Base-by-base conservation (phyloP, 2,329 filamentous ascomycete genomes). In the Shiraia sp. region DNA sequence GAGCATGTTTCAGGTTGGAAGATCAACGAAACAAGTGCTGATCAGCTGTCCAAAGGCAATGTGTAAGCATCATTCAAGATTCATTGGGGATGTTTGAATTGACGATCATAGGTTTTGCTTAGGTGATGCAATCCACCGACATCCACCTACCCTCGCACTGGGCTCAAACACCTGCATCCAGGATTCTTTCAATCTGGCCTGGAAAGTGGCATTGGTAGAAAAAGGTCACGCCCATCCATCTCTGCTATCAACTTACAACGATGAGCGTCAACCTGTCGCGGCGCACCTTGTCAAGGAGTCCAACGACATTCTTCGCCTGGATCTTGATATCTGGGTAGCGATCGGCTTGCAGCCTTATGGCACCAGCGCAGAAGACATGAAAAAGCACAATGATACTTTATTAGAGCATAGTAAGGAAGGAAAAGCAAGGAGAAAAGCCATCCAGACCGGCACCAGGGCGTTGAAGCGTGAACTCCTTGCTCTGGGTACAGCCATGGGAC, bases 401-500 rank as follows among this genome's bases (percentile, higher is more conserved):
- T 23, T 22, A 13, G 35, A 27, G 0, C 32, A 32, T 7, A 42
- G 33, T 4, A 32, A 23, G 37, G 34, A 42, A 24, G 36, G 16
- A 23, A 35, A 26, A 23, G 32, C 43, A 10, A 34, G 32, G n/a
- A 32, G 50, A 10, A 49, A 47, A 28, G 17, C 38, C 12, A 25
- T 80, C 13, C 71, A 69, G 25, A 48, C 63, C 2, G 75, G 69
- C 2, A 69, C 80, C 17, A 61, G 72, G 37, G 52, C 64, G 8
- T 76, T 75, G 1, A 55, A 66, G 2, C 71, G 72, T 38, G 79
- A 80, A 55, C 79, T 79, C 46, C 77, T 80, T 42, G 79, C 71
- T 3, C 68, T 84, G 10, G 81, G 81, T 1, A 68, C 79, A 10
- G 79, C 82, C 52, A 83, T 83, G 79, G 78, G 78, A 51, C 81